Base-by-base conservation (phyloP, 192 early-diverging fungal species). In the Mortierella alpina region DNA sequence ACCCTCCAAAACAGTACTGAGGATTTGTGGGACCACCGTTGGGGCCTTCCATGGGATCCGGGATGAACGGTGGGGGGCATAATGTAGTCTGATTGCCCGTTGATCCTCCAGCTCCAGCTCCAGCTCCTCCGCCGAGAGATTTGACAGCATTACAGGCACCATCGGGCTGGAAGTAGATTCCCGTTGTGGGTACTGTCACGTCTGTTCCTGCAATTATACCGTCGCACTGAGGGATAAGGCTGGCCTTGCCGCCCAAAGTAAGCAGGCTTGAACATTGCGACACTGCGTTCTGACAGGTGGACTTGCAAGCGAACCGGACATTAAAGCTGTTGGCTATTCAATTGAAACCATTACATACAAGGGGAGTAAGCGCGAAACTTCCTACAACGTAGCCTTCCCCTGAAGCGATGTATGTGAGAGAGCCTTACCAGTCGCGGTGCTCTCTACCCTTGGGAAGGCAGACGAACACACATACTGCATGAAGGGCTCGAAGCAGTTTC, bases 41-140 rank as follows among this genome's bases (percentile, higher is more conserved):
- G 42, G 66, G 45, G 18, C 65, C 56, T 31, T 65, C 54, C 1
- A 77, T 40, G 2, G 82, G 47, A 41, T 69, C 67, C 17, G 48
- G 49, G 41, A 86, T 56, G 20, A 85, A 87, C 2, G 84, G 83
- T 14, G 73, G 6, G 9, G 67, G 67, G 22, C 86, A 85, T 66
- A 77, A 2, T 75, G 41, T 20, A 31, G 59, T 68, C 9, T 59
- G 58, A 44, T 68, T 68, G 6, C 41, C 40, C 5, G 49, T 42
- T 46, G 9, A 14, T 15, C 9, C 12, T 45, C 58, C 72, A 31
- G 0, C 17, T 20, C 22, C 68, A 40, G 61, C 11, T 13, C 39
- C 58, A 18, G 59, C 7, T 51, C 17, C 20, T 31, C 41, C 50
- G 22, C 6, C 23, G 6, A 59, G 18, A 2, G 61, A 8, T 15